Conservation (phyloP, 2,329 filamentous ascomycete genomes). For the Ceratocystis diversiconidia region DNA sequence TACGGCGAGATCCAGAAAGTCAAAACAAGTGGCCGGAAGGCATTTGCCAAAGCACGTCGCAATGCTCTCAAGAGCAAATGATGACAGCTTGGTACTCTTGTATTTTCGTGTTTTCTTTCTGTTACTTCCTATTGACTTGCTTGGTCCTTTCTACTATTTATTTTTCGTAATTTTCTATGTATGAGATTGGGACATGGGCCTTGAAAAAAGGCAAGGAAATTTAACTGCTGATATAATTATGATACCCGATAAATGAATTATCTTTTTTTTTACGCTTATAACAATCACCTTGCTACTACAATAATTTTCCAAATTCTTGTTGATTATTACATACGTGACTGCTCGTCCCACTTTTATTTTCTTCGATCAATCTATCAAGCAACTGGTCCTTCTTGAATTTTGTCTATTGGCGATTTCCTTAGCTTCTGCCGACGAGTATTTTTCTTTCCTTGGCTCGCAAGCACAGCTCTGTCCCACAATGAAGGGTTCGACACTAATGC, state of each 20-base stretch:
- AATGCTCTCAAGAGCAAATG: slow-evolving; percentile 11
- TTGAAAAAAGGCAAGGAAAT: not conserved
- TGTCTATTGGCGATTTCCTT: not conserved
- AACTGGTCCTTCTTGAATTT: not conserved
- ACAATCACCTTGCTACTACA: not conserved
- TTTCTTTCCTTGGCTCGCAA: not conserved
- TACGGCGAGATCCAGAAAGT: slow-evolving; percentile 70
- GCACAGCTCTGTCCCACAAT: not conserved
- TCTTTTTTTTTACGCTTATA: not conserved
- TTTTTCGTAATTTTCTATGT: slow-evolving; percentile 1
- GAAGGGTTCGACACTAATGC: slow-evolving; percentile 7
- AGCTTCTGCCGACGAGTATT: not conserved
- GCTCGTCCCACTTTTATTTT: slow-evolving; percentile 3
- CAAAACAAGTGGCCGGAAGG: slow-evolving; percentile 81
- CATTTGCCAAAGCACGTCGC: slow-evolving; percentile 43
- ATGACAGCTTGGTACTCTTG: not conserved
- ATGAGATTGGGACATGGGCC: slow-evolving; percentile 5
- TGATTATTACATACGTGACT: not conserved
- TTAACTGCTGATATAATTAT: slow-evolving; percentile 12
- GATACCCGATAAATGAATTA: slow-evolving; percentile 16
- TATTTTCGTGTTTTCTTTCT: not conserved
- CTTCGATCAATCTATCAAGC: not conserved
- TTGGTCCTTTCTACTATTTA: not conserved
- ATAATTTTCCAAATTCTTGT: not conserved
- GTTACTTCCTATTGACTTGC: not conserved